Evolutionary conservation across 805 yeast species (phyloP).

Genomic region (Candida hispaniensis): DNA sequence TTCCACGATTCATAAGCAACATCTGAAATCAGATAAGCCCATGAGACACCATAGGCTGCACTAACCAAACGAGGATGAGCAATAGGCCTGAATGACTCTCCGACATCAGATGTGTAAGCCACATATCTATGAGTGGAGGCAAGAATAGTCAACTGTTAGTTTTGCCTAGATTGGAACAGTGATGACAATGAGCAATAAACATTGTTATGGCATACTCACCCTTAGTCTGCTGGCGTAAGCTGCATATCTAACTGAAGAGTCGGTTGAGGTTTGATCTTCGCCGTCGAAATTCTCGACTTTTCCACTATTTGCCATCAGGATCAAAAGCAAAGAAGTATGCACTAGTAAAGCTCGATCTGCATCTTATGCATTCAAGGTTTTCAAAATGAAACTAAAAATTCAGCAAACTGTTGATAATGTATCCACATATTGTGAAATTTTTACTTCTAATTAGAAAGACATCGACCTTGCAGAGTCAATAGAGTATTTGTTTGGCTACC

Average conservation of each 20-base stretch:
- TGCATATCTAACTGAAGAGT: constrained; percentile 10
- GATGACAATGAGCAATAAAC: background rate
- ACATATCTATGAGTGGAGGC: constrained; percentile 69
- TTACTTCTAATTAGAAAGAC: no score
- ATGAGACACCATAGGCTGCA: constrained; percentile 60
- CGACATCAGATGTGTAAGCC: constrained; percentile 79
- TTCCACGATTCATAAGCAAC: constrained; percentile 65
- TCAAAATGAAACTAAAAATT: no score
- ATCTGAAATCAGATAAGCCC: constrained; percentile 68
- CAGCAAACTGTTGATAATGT: no score
- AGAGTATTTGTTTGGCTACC: no score
- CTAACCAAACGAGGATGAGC: constrained; percentile 59
- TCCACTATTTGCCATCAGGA: no score
- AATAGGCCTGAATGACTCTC: constrained; percentile 77
- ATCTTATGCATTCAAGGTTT: no score
- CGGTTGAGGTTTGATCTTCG: no score
- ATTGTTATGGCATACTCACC: constrained; percentile 6
- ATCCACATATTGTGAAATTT: no score
- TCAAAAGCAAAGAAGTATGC: no score
- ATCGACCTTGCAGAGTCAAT: no score
- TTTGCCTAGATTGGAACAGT: background rate
- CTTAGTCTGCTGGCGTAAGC: constrained; percentile 12
- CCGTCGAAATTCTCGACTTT: no score
- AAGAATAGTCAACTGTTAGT: constrained; percentile 32
- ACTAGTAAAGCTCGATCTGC: no score